These are phyloP conservation scores for Rhododendron vialii DNA, from an alignment of 148 eudicot genomes.

Conservation along the genomic window DNA sequence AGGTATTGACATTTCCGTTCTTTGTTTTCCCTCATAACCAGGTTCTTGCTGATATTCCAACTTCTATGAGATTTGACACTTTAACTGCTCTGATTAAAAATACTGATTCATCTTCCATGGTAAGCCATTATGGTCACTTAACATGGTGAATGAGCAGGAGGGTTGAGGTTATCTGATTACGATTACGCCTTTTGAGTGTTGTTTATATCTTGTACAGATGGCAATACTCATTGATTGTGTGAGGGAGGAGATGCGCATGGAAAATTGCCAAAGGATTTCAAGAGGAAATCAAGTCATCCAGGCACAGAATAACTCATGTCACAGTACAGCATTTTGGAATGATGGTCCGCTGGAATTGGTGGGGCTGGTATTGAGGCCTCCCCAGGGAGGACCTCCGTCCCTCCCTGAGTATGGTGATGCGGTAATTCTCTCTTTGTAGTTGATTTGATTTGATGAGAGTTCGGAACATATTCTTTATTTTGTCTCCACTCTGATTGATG, in stretches of 20 bases:
- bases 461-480: not conserved
- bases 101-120: constrained; percentile 83
- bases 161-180: not conserved
- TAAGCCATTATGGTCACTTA: constrained; percentile 27
- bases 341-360: constrained; percentile 62
- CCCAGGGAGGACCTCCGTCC: constrained; percentile 81
- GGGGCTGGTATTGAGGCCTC: constrained; percentile 68
- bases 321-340: constrained; percentile 48
- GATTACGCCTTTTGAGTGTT: not conserved
- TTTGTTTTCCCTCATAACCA: constrained; percentile 19
- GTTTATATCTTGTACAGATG: constrained; percentile 37
- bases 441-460: not conserved
- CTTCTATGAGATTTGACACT: constrained; percentile 61
- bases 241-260: constrained; percentile 61
- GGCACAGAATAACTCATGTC: constrained; percentile 17
- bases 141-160: constrained; percentile 1
- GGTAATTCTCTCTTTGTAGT: constrained; percentile 34
- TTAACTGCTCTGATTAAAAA: constrained; percentile 55
- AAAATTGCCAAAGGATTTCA: constrained; percentile 29
- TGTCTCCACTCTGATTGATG: not conserved
- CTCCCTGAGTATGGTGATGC: constrained; percentile 84
- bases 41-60: constrained; percentile 87
- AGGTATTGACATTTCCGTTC: constrained; percentile 9
- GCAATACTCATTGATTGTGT: constrained; percentile 73
- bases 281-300: constrained; percentile 19